Percentiles rank a stretch among this genome's conserved stretches.
phyloP scores from a whole-genome alignment of 345 rosid genomes.

The Gossypium bickii region DNA sequence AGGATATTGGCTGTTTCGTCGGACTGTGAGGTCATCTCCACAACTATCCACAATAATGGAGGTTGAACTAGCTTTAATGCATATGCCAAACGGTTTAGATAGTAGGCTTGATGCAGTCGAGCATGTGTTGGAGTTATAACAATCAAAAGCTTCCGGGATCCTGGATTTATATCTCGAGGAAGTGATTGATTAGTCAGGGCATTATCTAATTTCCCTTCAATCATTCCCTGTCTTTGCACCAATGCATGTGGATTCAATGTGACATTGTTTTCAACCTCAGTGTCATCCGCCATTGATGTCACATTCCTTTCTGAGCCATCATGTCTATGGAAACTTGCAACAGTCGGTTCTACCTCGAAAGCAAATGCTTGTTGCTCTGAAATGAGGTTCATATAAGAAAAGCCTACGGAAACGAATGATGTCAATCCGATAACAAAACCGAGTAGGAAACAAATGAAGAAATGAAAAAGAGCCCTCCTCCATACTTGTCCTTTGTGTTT shows the following conservation, averaged over 20 bases:
- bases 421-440: conserved; percentile 52
- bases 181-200: conserved; percentile 14
- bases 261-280: conserved; percentile 12
- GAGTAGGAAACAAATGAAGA: conserved; percentile 41
- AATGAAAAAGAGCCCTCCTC: conserved; percentile 49
- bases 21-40: conserved; percentile 54
- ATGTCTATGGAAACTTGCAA: conserved; percentile 14
- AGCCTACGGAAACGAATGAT: conserved; percentile 34
- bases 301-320: conserved; percentile 19
- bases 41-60: conserved; percentile 68
- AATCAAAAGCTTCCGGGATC: conserved; percentile 43
- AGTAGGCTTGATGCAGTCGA: conserved; percentile 41
- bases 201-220: conserved; percentile 8
- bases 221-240: conserved; percentile 15
- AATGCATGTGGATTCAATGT: conserved; percentile 12
- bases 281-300: conserved; percentile 2
- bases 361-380: conserved; percentile 36
- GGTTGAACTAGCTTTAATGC: conserved; percentile 44
- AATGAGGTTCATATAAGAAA: conserved; percentile 21
- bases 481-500: conserved; percentile 46
- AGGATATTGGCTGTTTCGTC: conserved; percentile 49
- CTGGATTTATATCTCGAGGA: conserved; percentile 19
- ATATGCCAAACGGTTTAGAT: conserved; percentile 46
- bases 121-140: conserved; percentile 47
- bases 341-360: conserved; percentile 33